phyloP scores from a whole-genome alignment of 202 grass and related monocot species.

The Schoenoplectus triqueter region DNA sequence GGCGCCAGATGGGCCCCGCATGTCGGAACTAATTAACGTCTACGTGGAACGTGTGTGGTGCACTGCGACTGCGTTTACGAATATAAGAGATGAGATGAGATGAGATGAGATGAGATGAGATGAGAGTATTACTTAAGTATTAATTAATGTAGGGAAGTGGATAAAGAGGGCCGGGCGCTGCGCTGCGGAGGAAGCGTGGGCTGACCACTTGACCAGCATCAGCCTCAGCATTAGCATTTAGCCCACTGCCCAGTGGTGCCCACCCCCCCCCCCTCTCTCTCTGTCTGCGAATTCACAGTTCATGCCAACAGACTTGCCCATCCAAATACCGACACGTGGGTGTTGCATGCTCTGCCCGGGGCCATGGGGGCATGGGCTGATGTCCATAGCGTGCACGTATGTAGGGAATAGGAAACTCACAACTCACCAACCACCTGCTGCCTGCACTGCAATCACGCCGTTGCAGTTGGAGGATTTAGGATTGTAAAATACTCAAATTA shows the following conservation, averaged over 20 bases:
- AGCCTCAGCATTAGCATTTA: too few relatives aligned
- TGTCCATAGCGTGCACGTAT: slow-evolving; percentile 9
- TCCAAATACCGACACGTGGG: slow-evolving; percentile 24
- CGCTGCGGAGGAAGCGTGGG: slow-evolving; percentile 35
- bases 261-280: too few relatives aligned
- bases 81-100: background rate
- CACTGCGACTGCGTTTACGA: background rate
- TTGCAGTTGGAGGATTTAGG: too few relatives aligned
- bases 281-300: too few relatives aligned
- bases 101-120: background rate
- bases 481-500: background rate
- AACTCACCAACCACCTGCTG: too few relatives aligned
- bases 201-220: background rate
- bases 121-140: background rate
- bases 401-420: slow-evolving; percentile 27
- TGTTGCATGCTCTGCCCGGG: background rate
- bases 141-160: background rate
- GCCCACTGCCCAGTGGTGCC: too few relatives aligned
- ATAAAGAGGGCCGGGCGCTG: slow-evolving; percentile 37
- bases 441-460: too few relatives aligned
- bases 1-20: too few relatives aligned
- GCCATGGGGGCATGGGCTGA: background rate
- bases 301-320: background rate
- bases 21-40: too few relatives aligned
- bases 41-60: background rate